phyloP scores from a whole-genome alignment of 495 filamentous ascomycete species.

The Oidiodendron maius region DNA sequence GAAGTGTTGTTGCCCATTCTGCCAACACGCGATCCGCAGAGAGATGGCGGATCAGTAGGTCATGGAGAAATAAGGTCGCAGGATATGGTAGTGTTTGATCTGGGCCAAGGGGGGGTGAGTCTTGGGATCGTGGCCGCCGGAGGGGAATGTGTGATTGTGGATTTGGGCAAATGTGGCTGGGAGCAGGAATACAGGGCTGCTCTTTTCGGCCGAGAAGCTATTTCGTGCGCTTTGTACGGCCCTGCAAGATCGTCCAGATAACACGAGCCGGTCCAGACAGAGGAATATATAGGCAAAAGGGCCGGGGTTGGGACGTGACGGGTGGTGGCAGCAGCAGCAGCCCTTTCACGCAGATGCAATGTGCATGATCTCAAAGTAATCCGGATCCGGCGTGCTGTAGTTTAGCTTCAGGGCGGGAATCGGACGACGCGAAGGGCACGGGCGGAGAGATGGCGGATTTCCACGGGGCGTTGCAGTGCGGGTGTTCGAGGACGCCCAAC shows the following conservation, averaged over 20 bases:
- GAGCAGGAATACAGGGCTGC: too few relatives aligned
- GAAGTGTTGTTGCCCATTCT: constrained; percentile 19
- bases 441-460: too few relatives aligned
- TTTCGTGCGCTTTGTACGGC: too few relatives aligned
- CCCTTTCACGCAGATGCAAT: constrained; percentile 1
- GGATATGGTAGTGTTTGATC: too few relatives aligned
- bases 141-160: constrained; percentile 9
- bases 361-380: constrained; percentile 16
- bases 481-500: too few relatives aligned
- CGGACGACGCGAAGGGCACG: too few relatives aligned
- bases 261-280: too few relatives aligned
- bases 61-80: constrained; percentile 8
- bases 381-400: constrained; percentile 5
- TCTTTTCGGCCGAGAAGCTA: too few relatives aligned
- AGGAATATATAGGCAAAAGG: constrained; percentile 12
- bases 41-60: constrained; percentile 19
- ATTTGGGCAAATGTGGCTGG: too few relatives aligned
- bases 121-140: neutral
- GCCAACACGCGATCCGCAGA: constrained; percentile 14
- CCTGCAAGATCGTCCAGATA: too few relatives aligned
- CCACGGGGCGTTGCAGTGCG: too few relatives aligned
- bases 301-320: neutral
- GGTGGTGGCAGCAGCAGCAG: neutral
- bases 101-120: neutral
- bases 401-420: neutral